phyloP scores from a whole-genome alignment of 1,284 basidiomycete genomes.

The Chalciporus sp. region DNA sequence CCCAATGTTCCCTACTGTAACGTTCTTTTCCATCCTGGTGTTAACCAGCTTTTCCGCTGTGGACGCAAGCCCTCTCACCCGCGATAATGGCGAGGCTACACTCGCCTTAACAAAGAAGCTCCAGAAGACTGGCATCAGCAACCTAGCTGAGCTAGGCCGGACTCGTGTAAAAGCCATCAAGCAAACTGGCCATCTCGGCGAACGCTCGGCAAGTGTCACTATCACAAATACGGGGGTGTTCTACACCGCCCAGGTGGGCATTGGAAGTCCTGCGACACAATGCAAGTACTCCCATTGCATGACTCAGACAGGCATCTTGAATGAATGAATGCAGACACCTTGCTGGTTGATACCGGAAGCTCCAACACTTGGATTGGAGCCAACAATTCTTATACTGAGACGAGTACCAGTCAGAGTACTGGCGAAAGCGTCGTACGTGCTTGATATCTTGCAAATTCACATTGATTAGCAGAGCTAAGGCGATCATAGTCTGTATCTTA shows the following conservation, averaged over 20 bases:
- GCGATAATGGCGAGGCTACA: slow-evolving; percentile 8
- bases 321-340: slow-evolving; percentile 16
- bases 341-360: slow-evolving; percentile 37
- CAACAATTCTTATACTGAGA: slow-evolving; percentile 39
- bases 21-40: slow-evolving; percentile 3
- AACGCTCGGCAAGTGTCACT: slow-evolving; percentile 6
- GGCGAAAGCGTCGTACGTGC: slow-evolving; percentile 39
- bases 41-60: background rate
- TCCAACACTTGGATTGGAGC: slow-evolving; percentile 44
- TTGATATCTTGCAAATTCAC: background rate
- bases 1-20: no score
- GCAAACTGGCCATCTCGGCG: slow-evolving; percentile 1
- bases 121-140: slow-evolving; percentile 8
- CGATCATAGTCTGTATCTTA: slow-evolving; percentile 43
- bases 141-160: slow-evolving; percentile 21
- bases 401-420: slow-evolving; percentile 47
- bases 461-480: background rate
- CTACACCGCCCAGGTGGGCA: slow-evolving; percentile 42
- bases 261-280: slow-evolving; percentile 48
- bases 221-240: slow-evolving; percentile 26
- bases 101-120: slow-evolving; percentile 18
- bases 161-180: background rate
- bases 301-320: background rate
- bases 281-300: slow-evolving; percentile 34
- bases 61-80: slow-evolving; percentile 11